Base-by-base conservation (phyloP, 805 yeast species). In the Wickerhamiella bombiphila region DNA sequence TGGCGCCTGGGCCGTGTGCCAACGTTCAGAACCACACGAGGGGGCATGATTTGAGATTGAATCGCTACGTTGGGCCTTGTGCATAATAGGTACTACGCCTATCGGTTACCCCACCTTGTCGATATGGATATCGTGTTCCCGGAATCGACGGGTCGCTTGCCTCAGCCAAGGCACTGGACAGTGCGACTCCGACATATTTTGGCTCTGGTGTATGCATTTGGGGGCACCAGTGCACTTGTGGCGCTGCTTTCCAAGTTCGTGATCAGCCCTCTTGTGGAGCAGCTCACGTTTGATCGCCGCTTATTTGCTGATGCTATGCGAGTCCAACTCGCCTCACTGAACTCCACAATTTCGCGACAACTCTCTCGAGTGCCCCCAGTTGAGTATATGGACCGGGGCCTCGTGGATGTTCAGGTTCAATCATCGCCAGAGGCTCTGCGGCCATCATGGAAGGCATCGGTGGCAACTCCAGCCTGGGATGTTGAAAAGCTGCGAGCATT, bases 251-350 rank as follows among this genome's bases (percentile, higher is more conserved):
- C 57, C 29, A 55, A 53, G 38, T 47, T 53, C 34, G 46, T 57
- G 15, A 39, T 56, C n/a, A 41, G 41, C 21, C 61, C 61, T 25
- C 51, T 57, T 34, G 48, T 54, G 31, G 48, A 46, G 15, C 57
- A 57, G 44, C 53, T 57, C 8, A 47, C 57, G 4, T 46, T 20
- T 22, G 58, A 53, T 37, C 56, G 61, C 26, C 40, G 51, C n/a
- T 45, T 46, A 14, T 51, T 53, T 34, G 53, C 54, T 9, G 44
- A 41, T 18, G 49, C 46, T 26, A 55, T 55, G 7, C 48, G 52
- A 3, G 37, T 40, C n/a, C 39, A 47, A 22, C 48, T 55, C 16
- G 34, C 35, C 18, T 33, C 42, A 19, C 44, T 56, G 29, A 55
- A 54, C 33, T 39, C 48, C 7, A 38, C 32, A 32, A 36, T 57